Evolutionary conservation across 1,284 basidiomycete species (phyloP).

Genomic region (Pterulicium gracile): DNA sequence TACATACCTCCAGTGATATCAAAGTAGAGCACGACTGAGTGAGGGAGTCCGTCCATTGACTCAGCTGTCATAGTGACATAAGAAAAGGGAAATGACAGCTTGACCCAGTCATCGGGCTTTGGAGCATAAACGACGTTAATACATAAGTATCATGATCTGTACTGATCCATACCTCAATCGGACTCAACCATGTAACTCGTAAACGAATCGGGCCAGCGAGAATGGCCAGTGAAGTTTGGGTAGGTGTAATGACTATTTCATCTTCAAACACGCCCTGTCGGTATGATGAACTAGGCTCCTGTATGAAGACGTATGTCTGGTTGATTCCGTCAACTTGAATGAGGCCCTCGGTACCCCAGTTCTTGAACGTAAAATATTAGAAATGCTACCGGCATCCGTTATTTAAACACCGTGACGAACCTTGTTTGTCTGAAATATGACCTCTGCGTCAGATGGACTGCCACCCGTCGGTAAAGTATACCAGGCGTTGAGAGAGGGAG

Average conservation of each 20-base stretch:
- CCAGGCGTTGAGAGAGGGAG: slow-evolving; percentile 26
- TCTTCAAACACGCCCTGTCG: slow-evolving; percentile 10
- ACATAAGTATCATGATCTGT: background rate
- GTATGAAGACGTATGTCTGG: slow-evolving; percentile 21
- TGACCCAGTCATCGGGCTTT: slow-evolving; percentile 15
- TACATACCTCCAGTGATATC: slow-evolving; percentile 20
- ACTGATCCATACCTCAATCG: slow-evolving; percentile 23
- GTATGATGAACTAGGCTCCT: slow-evolving; percentile 14
- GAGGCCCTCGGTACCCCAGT: slow-evolving; percentile 25
- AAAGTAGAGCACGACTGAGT: slow-evolving; percentile 26
- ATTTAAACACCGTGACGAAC: too few species aligned
- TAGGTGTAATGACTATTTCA: slow-evolving; percentile 22
- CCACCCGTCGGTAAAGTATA: slow-evolving; percentile 11
- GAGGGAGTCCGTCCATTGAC: slow-evolving; percentile 22
- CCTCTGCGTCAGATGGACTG: slow-evolving; percentile 13
- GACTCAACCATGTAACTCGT: slow-evolving; percentile 27
- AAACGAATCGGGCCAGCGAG: slow-evolving; percentile 25
- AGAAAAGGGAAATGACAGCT: slow-evolving; percentile 31
- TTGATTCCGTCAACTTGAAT: slow-evolving; percentile 25
- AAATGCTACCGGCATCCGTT: too few species aligned
- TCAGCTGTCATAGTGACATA: slow-evolving; percentile 26
- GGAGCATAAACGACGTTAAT: background rate
- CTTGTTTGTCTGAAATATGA: too few species aligned
- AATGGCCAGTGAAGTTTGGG: slow-evolving; percentile 22
- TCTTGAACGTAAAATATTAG: too few species aligned